Evolutionary conservation across 345 rosid species (phyloP).

Genomic region (Garcia nutans): DNA sequence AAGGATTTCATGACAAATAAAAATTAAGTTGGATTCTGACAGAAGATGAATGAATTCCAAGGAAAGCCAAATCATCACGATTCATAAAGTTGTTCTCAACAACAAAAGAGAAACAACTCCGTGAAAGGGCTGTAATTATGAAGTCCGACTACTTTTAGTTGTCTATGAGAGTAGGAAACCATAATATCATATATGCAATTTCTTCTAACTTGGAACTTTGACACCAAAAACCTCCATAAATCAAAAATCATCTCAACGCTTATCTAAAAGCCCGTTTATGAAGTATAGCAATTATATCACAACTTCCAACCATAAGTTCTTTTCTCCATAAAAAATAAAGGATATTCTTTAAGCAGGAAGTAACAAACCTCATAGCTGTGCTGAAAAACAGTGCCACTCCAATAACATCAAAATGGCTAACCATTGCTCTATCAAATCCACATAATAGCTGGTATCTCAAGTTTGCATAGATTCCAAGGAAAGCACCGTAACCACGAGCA

Average conservation of each 20-base stretch:
- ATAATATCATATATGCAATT: neutral
- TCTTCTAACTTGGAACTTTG: too few species aligned
- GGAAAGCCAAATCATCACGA: neutral
- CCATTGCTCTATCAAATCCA: slow-evolving; percentile 71
- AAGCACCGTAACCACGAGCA: slow-evolving; percentile 86
- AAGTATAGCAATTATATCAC: neutral
- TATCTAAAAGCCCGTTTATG: too few species aligned
- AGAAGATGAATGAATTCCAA: neutral
- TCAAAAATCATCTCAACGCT: neutral
- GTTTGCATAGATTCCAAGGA: slow-evolving; percentile 84
- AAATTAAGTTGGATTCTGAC: neutral
- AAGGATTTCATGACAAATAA: neutral
- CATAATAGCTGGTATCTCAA: slow-evolving; percentile 76
- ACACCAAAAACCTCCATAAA: neutral
- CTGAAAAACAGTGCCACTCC: slow-evolving; percentile 84
- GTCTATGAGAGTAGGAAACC: too few species aligned
- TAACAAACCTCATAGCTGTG: slow-evolving; percentile 75
- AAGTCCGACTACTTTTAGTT: too few species aligned
- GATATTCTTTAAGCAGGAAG: slow-evolving; percentile 3
- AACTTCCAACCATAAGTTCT: neutral
- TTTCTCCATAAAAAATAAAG: neutral
- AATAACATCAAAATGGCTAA: slow-evolving; percentile 86
- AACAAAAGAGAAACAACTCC: neutral
- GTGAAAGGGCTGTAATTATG: neutral
- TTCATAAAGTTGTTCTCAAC: neutral